Conservation (phyloP, 305 asterid genomes). For the Fraxinus baroniana region DNA sequence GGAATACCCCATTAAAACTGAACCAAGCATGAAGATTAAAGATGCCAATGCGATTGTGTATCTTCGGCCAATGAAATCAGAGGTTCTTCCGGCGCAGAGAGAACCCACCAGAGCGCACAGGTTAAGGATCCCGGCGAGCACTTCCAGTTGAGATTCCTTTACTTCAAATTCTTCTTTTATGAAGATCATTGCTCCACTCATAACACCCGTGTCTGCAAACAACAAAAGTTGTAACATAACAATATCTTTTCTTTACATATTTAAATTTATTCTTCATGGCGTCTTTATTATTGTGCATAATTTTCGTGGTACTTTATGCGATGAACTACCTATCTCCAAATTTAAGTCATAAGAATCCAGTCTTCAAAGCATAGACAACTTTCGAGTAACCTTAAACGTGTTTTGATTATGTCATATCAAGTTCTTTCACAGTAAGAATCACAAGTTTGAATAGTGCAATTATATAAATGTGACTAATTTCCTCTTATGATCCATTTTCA, state of each 20-base stretch:
- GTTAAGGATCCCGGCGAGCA: conserved; percentile 67
- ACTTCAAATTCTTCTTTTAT: conserved; percentile 61
- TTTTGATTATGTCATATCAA: not conserved
- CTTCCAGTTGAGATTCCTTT: conserved; percentile 49
- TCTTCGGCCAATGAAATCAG: conserved; percentile 64
- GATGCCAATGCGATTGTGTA: conserved; percentile 60
- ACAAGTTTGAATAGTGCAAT: not conserved
- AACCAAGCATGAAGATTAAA: conserved; percentile 61
- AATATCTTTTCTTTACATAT: not conserved
- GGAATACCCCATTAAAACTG: conserved; percentile 65
- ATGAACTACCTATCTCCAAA: not conserved
- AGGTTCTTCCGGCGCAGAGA: conserved; percentile 66
- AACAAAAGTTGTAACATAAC: not conserved
- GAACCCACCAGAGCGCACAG: conserved; percentile 67
- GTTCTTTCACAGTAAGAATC: not conserved
- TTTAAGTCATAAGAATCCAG: not conserved
- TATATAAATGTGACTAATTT: not conserved
- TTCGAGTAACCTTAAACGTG: not conserved
- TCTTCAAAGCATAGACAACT: not conserved
- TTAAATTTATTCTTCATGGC: not conserved
- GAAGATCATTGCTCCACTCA: conserved; percentile 85
- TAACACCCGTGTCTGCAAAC: conserved; percentile 69
- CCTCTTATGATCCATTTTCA: not conserved
- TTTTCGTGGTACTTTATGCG: not conserved
- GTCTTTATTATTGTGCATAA: not conserved